phyloP scores from a whole-genome alignment of 495 filamentous ascomycete species.

The Podospora appendiculata region DNA sequence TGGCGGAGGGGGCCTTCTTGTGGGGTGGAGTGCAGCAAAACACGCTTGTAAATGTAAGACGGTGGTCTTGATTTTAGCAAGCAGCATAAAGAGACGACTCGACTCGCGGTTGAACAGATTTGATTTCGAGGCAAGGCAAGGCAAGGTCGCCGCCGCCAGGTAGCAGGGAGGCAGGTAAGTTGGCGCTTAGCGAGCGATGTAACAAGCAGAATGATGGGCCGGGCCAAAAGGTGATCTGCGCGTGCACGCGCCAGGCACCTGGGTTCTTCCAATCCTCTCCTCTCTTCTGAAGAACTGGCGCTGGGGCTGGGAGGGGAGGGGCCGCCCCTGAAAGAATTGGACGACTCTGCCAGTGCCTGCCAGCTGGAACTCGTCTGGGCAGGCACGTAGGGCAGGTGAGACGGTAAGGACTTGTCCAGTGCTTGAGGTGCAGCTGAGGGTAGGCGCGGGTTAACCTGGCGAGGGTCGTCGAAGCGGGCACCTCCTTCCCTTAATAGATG shows the following conservation, averaged over 20 bases:
- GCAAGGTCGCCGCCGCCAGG: not conserved
- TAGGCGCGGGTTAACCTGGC: too few relatives aligned
- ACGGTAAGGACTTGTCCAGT: not conserved
- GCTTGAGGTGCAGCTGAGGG: too few relatives aligned
- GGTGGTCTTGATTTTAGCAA: not conserved
- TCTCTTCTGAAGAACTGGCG: too few relatives aligned
- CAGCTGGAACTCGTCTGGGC: not conserved
- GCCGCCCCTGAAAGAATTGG: too few relatives aligned
- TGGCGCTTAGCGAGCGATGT: not conserved
- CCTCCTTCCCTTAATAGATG: too few relatives aligned
- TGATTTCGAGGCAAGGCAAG: slow-evolving; percentile 14
- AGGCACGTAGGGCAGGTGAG: not conserved
- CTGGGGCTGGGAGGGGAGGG: too few relatives aligned
- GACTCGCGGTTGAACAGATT: slow-evolving; percentile 5
- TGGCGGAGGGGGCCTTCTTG: not conserved
- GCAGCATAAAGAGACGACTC: not conserved
- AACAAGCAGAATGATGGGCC: too few relatives aligned
- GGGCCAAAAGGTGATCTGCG: slow-evolving; percentile 12
- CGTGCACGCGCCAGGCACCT: slow-evolving; percentile 10
- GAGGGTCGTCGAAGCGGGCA: too few relatives aligned
- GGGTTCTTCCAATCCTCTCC: not conserved
- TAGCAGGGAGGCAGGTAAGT: slow-evolving; percentile 11
- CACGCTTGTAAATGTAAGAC: slow-evolving; percentile 5
- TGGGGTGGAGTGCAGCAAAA: not conserved
- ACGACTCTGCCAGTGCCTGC: not conserved